Conservation (phyloP, 179 eudicot species). For the Drosera spatulata region DNA sequence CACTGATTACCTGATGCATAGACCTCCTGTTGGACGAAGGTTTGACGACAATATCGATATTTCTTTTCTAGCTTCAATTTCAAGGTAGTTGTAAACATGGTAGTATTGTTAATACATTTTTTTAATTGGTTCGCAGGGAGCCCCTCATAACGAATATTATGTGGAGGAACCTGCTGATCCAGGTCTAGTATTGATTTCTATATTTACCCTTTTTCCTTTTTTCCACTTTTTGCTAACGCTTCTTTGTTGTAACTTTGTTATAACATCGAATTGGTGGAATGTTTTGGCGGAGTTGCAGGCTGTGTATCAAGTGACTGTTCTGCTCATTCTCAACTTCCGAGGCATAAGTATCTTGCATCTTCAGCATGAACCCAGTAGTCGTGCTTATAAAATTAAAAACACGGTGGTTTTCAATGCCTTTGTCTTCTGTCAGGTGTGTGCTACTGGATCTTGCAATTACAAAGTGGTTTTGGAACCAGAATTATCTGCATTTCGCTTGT, state of each 20-base stretch:
- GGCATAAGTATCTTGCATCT: neutral
- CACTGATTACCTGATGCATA: slow-evolving; percentile 76
- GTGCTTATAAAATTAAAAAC: slow-evolving; percentile 38
- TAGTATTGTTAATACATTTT: neutral
- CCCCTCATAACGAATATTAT: slow-evolving; percentile 95
- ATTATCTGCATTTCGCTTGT: neutral
- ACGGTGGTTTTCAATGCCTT: slow-evolving; percentile 77
- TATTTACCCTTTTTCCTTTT: neutral
- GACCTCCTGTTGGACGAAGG: slow-evolving; percentile 97
- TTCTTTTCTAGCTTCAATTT: neutral
- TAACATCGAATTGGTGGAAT: neutral
- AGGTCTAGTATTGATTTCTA: slow-evolving; percentile 26
- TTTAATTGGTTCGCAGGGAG: slow-evolving; percentile 41
- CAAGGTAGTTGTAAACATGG: neutral
- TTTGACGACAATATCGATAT: slow-evolving; percentile 1
- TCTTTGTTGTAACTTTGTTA: neutral
- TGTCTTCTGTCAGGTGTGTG: slow-evolving; percentile 84
- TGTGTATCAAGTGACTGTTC: slow-evolving; percentile 65
- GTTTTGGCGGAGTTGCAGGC: slow-evolving; percentile 37
- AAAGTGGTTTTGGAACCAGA: too few species aligned
- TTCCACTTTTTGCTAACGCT: neutral
- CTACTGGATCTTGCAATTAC: neutral
- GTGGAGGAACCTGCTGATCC: slow-evolving; percentile 92
- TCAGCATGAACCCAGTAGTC: too few species aligned
- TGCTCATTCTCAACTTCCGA: slow-evolving; percentile 64